These are phyloP conservation scores for Hypholoma fasciculare DNA, from an alignment of 768 basidiomycete species.

Conservation along the genomic window DNA sequence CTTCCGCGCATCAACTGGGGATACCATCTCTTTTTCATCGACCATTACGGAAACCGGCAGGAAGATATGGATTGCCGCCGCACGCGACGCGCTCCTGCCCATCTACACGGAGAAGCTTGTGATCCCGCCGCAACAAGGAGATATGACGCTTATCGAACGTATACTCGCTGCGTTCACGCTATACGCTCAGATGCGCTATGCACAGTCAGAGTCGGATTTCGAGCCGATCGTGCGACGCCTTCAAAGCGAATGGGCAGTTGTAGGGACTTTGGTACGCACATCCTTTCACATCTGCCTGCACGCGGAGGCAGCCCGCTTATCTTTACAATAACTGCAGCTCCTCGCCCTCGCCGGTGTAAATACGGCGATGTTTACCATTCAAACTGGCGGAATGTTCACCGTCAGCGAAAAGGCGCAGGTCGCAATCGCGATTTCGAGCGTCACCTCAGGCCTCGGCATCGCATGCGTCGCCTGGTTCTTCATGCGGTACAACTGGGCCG, in stretches of 20 bases:
- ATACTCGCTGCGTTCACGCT: conserved; percentile 52
- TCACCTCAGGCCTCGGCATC: conserved; percentile 66
- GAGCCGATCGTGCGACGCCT: conserved; percentile 49
- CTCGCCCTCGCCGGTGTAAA: conserved; percentile 55
- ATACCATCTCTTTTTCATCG: conserved; percentile 6
- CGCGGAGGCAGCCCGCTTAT: background rate
- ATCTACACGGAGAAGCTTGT: conserved; percentile 39
- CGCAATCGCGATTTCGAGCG: conserved; percentile 57
- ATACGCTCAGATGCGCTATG: conserved; percentile 55
- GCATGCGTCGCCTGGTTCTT: conserved; percentile 66
- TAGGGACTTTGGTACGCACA: conserved; percentile 57
- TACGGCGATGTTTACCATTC: conserved; percentile 66
- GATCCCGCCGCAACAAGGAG: background rate
- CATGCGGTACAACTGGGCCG: conserved; percentile 57
- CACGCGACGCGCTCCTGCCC: conserved; percentile 30
- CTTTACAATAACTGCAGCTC: conserved; percentile 34
- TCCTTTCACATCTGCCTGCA: background rate
- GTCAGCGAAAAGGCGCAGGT: conserved; percentile 46
- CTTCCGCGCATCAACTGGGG: background rate
- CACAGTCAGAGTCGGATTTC: conserved; percentile 45
- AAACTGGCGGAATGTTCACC: conserved; percentile 48
- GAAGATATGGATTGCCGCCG: conserved; percentile 13
- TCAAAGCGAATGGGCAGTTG: conserved; percentile 63
- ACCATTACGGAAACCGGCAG: background rate
- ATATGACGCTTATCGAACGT: conserved; percentile 31